phyloP scores from a whole-genome alignment of 1,139 yeast species.

The Zygoascus meyerae region DNA sequence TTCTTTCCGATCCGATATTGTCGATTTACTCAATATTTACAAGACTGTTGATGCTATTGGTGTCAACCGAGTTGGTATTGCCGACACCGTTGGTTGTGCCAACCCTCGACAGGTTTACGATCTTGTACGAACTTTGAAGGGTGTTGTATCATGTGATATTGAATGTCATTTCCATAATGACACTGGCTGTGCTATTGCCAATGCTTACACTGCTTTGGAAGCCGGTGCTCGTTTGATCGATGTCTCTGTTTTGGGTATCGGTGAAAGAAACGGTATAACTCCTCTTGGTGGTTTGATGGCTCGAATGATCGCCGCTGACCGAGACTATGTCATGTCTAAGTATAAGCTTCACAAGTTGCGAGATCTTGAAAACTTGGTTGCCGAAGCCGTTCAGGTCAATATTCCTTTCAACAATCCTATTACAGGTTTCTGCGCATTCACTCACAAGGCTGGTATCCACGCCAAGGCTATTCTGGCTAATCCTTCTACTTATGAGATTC shows the following conservation, averaged over 20 bases:
- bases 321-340: slow-evolving; percentile 91
- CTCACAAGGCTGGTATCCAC: slow-evolving; percentile 99
- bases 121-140: slow-evolving; percentile 85
- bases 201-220: slow-evolving; percentile 95
- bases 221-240: slow-evolving; percentile 96
- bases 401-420: slow-evolving; percentile 98
- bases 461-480: slow-evolving; percentile 98
- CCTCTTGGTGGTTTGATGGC: slow-evolving; percentile 98
- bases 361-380: slow-evolving; percentile 92
- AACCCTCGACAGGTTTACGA: slow-evolving; percentile 99
- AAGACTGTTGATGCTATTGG: slow-evolving; percentile 97
- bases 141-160: slow-evolving; percentile 93
- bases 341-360: slow-evolving; percentile 94
- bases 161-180: slow-evolving; percentile 99
- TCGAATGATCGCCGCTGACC: slow-evolving; percentile 97
- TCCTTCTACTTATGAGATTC: slow-evolving; percentile 95
- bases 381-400: slow-evolving; percentile 95
- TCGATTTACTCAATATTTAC: slow-evolving; percentile 89
- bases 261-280: slow-evolving; percentile 98
- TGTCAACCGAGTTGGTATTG: slow-evolving; percentile 98
- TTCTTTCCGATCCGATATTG: slow-evolving; percentile 94
- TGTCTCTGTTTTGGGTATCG: slow-evolving; percentile 93
- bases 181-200: slow-evolving; percentile 98
- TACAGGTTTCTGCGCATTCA: slow-evolving; percentile 98
- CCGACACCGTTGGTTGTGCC: slow-evolving; percentile 98